Percentiles rank a stretch among this genome's conserved stretches.
phyloP scores from a whole-genome alignment of 2,329 filamentous ascomycete genomes.

The Dryadomyces sulphureus region DNA sequence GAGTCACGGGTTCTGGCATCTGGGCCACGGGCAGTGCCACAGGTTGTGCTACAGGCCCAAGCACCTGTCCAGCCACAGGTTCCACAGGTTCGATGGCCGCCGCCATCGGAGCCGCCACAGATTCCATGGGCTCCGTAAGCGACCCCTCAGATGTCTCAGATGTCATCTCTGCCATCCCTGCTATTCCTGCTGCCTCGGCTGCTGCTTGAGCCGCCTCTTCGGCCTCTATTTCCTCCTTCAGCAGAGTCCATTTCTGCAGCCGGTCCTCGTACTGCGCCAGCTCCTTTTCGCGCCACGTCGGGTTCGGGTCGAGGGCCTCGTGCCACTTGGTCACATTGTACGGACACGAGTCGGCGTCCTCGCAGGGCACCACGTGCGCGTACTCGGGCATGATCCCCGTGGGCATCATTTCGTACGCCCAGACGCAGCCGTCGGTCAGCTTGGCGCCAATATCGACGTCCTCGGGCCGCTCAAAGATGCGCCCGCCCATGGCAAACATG shows the following conservation, averaged over 20 bases:
- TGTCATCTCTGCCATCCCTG: too few relatives aligned
- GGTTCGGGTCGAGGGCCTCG: conserved; percentile 30
- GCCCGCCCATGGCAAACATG: conserved; percentile 53
- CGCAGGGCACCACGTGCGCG: conserved; percentile 33
- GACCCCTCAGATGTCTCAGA: not conserved
- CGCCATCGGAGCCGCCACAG: too few relatives aligned
- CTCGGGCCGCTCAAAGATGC: conserved; percentile 41
- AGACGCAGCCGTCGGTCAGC: conserved; percentile 54
- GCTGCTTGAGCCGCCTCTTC: not conserved
- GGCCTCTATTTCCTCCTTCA: conserved; percentile 14
- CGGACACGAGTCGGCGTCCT: conserved; percentile 26
- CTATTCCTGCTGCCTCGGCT: not conserved
- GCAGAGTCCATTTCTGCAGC: conserved; percentile 24
- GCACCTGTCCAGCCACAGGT: too few relatives aligned
- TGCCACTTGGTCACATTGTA: conserved; percentile 39
- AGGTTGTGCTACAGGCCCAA: too few relatives aligned
- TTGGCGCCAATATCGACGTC: conserved; percentile 49
- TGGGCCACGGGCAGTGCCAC: too few relatives aligned
- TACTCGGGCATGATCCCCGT: conserved; percentile 53
- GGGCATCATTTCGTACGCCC: conserved; percentile 47
- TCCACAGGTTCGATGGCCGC: too few relatives aligned
- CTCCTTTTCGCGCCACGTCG: conserved; percentile 25
- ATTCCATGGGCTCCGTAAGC: too few relatives aligned
- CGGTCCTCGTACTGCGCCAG: conserved; percentile 25
- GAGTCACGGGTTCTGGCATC: too few relatives aligned